phyloP scores from a whole-genome alignment of 2,329 filamentous ascomycete species.

The Fusarium anthophilum region DNA sequence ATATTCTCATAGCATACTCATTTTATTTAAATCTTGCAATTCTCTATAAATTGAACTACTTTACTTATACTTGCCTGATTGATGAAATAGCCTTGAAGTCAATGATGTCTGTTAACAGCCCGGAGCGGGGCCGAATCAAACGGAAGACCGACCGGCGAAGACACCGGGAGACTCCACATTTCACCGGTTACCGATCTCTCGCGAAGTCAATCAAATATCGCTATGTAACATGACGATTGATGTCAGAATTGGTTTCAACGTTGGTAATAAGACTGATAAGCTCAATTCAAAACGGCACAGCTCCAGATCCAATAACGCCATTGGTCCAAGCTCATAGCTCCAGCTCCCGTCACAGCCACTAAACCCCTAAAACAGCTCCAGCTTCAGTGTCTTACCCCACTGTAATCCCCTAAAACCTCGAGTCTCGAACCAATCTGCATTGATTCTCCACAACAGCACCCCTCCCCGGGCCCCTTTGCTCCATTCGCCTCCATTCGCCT shows the following conservation, averaged over 20 bases:
- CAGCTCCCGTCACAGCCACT: slow-evolving; percentile 1
- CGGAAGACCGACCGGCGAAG: not conserved
- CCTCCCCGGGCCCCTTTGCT: slow-evolving; percentile 7
- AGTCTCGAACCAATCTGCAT: not conserved
- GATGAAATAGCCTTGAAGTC: not conserved
- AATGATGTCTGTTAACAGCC: not conserved
- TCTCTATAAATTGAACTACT: not conserved
- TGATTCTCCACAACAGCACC: slow-evolving; percentile 28
- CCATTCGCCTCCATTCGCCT: slow-evolving; percentile 24
- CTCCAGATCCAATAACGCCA: slow-evolving; percentile 6
- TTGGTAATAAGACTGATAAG: not conserved
- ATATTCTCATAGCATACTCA: fast-evolving
- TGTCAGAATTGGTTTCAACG: not conserved
- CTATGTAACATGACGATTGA: not conserved
- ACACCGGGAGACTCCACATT: not conserved
- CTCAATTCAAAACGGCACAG: not conserved
- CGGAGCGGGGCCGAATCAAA: slow-evolving; percentile 20
- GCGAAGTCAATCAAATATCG: not conserved
- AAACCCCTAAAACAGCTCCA: slow-evolving; percentile 22
- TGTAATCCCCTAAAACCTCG: not conserved
- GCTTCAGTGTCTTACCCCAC: not conserved
- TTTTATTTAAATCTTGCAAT: fast-evolving
- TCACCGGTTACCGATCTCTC: not conserved
- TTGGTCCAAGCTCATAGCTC: slow-evolving; percentile 21
- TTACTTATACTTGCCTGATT: not conserved